Evolutionary conservation across 2,329 filamentous ascomycete species (phyloP).

Genomic region (Didymella pomorum): DNA sequence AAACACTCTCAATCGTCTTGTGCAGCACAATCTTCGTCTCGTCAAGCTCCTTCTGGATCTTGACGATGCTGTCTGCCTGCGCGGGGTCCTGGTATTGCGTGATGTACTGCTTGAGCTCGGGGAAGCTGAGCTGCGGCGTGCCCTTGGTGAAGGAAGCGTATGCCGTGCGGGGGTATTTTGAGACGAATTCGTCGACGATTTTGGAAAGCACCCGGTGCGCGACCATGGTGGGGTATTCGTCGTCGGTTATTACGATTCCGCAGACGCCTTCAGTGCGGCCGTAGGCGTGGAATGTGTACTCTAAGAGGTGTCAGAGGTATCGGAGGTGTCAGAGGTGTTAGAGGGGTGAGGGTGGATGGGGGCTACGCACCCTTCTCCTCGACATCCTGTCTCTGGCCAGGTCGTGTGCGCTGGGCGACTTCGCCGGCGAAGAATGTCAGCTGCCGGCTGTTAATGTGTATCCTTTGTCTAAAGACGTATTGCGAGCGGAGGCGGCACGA

Average conservation of each 20-base stretch:
- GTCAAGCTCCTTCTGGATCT: constrained; percentile 95
- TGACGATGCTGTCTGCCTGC: constrained; percentile 90
- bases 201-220: constrained; percentile 89
- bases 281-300: constrained; percentile 67
- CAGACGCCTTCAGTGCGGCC: constrained; percentile 57
- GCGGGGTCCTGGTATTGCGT: constrained; percentile 83
- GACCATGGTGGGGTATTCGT: constrained; percentile 70
- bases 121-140: constrained; percentile 62
- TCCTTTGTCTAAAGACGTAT: background rate
- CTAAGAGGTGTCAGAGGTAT: constrained; percentile 43
- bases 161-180: constrained; percentile 73
- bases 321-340: too few relatives aligned
- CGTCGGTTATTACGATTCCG: constrained; percentile 58
- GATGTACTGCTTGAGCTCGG: constrained; percentile 81
- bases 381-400: constrained; percentile 84
- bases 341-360: too few relatives aligned
- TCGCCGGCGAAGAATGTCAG: constrained; percentile 88
- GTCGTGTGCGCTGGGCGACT: constrained; percentile 82
- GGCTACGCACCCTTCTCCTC: constrained; percentile 71
- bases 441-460: constrained; percentile 51
- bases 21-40: constrained; percentile 97
- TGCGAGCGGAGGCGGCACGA: background rate
- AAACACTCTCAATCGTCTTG: constrained; percentile 89
- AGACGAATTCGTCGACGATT: constrained; percentile 84
- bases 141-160: constrained; percentile 63